Percentiles rank a stretch among this genome's conserved stretches.
phyloP scores from a whole-genome alignment of 768 basidiomycete species.

The Piloderma croceum region DNA sequence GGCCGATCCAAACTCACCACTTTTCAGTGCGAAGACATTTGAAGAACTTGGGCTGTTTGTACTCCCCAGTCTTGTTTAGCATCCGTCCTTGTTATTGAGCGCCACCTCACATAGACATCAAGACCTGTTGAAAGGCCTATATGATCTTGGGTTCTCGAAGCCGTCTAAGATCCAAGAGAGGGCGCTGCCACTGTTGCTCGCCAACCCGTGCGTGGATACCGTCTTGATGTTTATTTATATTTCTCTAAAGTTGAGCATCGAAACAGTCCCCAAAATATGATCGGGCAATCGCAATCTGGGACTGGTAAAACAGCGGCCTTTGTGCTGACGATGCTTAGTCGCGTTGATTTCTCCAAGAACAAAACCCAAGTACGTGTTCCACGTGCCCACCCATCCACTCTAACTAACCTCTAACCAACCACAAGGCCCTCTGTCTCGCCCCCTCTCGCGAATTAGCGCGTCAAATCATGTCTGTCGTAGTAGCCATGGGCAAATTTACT shows the following conservation, averaged over 20 bases:
- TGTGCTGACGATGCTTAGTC: slow-evolving; percentile 93
- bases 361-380: slow-evolving; percentile 65
- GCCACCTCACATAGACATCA: slow-evolving; percentile 49
- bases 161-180: slow-evolving; percentile 99
- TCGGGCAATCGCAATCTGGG: slow-evolving; percentile 98
- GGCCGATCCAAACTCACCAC: slow-evolving; percentile 89
- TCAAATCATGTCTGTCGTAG: slow-evolving; percentile 94
- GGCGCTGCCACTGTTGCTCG: slow-evolving; percentile 84
- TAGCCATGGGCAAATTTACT: slow-evolving; percentile 93
- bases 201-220: slow-evolving; percentile 67
- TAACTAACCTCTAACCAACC: slow-evolving; percentile 4
- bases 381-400: not conserved
- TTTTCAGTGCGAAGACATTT: slow-evolving; percentile 90
- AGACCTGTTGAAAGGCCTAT: slow-evolving; percentile 90
- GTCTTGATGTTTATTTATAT: not conserved
- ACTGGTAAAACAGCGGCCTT: slow-evolving; percentile 99
- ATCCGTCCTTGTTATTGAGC: slow-evolving; percentile 1
- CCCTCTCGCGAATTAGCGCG: slow-evolving; percentile 95
- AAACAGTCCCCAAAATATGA: slow-evolving; percentile 94
- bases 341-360: slow-evolving; percentile 77
- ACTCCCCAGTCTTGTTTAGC: not conserved
- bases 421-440: slow-evolving; percentile 91
- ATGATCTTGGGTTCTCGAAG: slow-evolving; percentile 92
- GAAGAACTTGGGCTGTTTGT: slow-evolving; percentile 93
- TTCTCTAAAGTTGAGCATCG: slow-evolving; percentile 7